Evolutionary conservation across 495 filamentous ascomycete genomes (phyloP).

Genomic region (Neurospora terricola): DNA sequence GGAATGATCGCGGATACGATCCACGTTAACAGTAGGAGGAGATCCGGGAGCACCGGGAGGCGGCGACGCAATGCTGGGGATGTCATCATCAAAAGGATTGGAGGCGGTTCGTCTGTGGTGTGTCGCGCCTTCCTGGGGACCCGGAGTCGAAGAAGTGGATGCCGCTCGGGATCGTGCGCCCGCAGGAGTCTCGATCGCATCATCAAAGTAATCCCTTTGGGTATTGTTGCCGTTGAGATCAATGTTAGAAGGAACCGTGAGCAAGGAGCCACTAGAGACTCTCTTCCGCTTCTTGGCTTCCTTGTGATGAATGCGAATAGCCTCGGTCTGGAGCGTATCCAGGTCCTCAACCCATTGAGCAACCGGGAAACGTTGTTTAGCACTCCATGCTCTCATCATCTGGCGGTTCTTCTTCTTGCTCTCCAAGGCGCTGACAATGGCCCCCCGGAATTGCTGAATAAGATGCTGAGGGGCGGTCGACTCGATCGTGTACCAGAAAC

Average conservation of each 20-base stretch:
- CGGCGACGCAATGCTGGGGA: neutral
- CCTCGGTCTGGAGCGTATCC: constrained; percentile 49
- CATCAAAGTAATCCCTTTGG: constrained; percentile 9
- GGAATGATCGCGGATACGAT: neutral
- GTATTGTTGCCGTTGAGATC: constrained; percentile 1
- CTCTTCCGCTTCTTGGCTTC: constrained; percentile 8
- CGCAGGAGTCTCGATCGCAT: constrained; percentile 4
- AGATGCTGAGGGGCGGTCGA: constrained; percentile 58
- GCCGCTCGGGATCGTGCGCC: constrained; percentile 7
- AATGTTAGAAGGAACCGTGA: constrained; percentile 11
- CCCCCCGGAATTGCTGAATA: constrained; percentile 59
- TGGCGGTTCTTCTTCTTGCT: constrained; percentile 48
- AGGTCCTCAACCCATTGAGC: constrained; percentile 55
- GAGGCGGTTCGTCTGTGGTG: constrained; percentile 5
- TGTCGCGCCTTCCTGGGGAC: constrained; percentile 3
- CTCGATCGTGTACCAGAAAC: constrained; percentile 61
- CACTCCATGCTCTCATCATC: constrained; percentile 65
- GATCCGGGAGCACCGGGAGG: constrained; percentile 3
- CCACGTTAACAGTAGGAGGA: neutral
- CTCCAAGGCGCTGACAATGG: constrained; percentile 54
- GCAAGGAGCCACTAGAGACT: constrained; percentile 4
- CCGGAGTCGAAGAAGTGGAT: constrained; percentile 1
- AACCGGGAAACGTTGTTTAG: constrained; percentile 65
- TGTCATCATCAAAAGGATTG: constrained; percentile 8
- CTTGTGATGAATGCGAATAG: constrained; percentile 21